These are phyloP conservation scores for Gautieria morchelliformis DNA, from an alignment of 768 basidiomycete genomes.

Conservation along the genomic window DNA sequence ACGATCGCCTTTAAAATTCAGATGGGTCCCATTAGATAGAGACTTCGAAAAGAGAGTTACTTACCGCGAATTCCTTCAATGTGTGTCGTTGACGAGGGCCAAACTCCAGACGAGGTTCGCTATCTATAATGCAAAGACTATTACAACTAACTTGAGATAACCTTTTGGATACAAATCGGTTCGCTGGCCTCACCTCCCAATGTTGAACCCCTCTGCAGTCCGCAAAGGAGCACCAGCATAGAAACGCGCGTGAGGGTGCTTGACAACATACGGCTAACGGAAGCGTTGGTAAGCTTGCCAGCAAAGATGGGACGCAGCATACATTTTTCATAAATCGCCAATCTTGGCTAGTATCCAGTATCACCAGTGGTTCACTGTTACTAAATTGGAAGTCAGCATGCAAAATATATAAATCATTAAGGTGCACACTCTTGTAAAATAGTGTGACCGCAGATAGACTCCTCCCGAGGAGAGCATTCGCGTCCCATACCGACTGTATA, in stretches of 20 bases:
- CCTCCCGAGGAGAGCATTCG: slow-evolving; percentile 39
- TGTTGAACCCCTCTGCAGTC: slow-evolving; percentile 84
- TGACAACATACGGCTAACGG: slow-evolving; percentile 58
- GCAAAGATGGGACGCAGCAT: slow-evolving; percentile 1
- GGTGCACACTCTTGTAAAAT: slow-evolving; percentile 65
- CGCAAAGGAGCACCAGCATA: slow-evolving; percentile 88
- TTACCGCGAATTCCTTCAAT: slow-evolving; percentile 82
- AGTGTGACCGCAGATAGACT: slow-evolving; percentile 76
- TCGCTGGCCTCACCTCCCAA: slow-evolving; percentile 54
- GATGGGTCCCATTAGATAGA: slow-evolving; percentile 3
- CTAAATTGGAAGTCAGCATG: slow-evolving; percentile 25
- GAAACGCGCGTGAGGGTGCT: slow-evolving; percentile 65
- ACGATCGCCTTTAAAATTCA: slow-evolving; percentile 51
- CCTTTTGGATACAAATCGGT: not conserved
- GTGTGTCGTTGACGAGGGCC: slow-evolving; percentile 84
- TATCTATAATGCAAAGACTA: slow-evolving; percentile 78
- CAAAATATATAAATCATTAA: not conserved
- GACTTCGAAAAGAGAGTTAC: slow-evolving; percentile 11
- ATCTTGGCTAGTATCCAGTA: slow-evolving; percentile 69
- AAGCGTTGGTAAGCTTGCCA: not conserved
- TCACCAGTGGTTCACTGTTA: slow-evolving; percentile 79
- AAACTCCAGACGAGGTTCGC: slow-evolving; percentile 74
- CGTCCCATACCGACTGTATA: slow-evolving; percentile 36
- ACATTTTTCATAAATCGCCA: slow-evolving; percentile 88
- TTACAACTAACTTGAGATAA: not conserved